These are phyloP conservation scores for Selenicereus undatus DNA, from an alignment of 148 eudicot species.

Conservation along the genomic window DNA sequence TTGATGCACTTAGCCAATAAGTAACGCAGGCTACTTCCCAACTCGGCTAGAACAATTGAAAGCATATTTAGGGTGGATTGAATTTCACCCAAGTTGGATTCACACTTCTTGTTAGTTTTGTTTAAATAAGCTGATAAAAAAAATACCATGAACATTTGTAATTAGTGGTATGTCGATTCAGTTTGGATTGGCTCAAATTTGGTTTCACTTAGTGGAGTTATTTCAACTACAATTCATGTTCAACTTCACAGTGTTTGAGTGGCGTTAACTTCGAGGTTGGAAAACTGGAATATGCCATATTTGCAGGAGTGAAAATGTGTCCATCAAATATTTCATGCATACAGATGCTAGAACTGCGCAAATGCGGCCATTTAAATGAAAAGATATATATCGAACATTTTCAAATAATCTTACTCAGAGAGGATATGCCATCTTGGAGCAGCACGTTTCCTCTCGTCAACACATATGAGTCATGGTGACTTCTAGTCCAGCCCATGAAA, in stretches of 20 bases:
- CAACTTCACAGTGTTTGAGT: background rate
- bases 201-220: too few species aligned
- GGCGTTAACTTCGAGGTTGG: background rate
- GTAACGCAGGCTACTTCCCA: too few species aligned
- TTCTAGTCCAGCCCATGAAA: constrained; percentile 18
- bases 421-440: constrained; percentile 21
- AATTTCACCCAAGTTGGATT: background rate
- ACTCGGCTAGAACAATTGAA: too few species aligned
- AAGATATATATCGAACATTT: too few species aligned
- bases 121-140: background rate
- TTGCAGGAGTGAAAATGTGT: background rate
- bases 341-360: too few species aligned
- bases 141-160: background rate
- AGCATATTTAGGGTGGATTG: too few species aligned
- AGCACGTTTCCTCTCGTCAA: constrained; percentile 12
- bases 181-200: too few species aligned
- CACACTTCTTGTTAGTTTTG: background rate
- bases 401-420: constrained; percentile 25
- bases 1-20: too few species aligned
- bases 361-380: background rate
- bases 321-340: background rate
- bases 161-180: too few species aligned
- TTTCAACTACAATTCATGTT: too few species aligned
- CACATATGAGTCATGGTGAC: constrained; percentile 9
- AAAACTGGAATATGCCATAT: background rate